Evolutionary conservation across 116 monocot species (phyloP), one percentile per base, ranked within the genome.

Genomic region (Thalassia testudinum): DNA sequence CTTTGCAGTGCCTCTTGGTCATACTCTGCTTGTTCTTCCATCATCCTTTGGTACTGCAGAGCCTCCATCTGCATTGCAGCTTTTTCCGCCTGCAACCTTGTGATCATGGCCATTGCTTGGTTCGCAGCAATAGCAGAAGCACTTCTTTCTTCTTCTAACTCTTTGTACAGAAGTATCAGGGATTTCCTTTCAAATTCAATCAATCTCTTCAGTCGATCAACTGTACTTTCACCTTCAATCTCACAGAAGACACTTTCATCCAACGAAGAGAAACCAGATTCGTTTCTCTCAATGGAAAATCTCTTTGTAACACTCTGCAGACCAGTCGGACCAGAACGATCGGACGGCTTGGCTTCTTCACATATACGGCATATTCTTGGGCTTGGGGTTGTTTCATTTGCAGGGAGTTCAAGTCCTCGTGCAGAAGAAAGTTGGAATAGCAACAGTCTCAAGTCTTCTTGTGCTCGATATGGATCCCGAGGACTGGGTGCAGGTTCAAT

Each of bases 41-140:
- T 85, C 90, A 99, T 82, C 47, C 97, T 61, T 47, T 77, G 77
- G 66, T 99, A 99, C 28, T 99, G 97, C 60, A 89, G 59, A 27
- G 85, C 90, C 60, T 99, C 90, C 97, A 99, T 90, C 34, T 80
- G 90, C 85, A 99, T 86, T 3, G 78, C 55, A 40, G 97, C 97
- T 67, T 99, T 99, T 70, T 99, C 97, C 63, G 79, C 90, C 68
- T 99, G 97, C 69, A 99, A 68, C 63, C 75, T 99, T 22, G 78
- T 99, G 44, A 99, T 99, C 97, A 99, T 99, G 26, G 97, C 97
- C 90, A 99, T 72, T 26, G 97, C 80, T 58, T 99, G 82, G 66
- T 90, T 82, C 50, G 90, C 90, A 11, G 97, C 82, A 68, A 99
- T 75, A 42, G 90, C 86, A 27, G 90, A 89, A 69, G 97, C 89